Evolutionary conservation across 441 rosid genomes (phyloP).

Genomic region (Populus hybrid): DNA sequence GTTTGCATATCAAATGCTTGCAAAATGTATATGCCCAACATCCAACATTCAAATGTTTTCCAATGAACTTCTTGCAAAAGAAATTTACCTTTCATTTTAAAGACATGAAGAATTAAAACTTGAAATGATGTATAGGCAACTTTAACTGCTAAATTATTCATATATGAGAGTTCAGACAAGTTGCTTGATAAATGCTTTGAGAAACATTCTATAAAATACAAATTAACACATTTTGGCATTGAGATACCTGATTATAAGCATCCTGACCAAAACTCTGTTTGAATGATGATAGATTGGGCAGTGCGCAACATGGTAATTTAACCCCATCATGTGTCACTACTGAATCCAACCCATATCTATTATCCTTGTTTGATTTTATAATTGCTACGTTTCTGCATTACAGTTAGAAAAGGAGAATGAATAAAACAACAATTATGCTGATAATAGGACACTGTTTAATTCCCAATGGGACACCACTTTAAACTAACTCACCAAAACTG

Average conservation of each 20-base stretch:
- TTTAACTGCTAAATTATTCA: neutral
- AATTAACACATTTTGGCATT: slow-evolving; percentile 5
- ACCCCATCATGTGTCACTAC: slow-evolving; percentile 81
- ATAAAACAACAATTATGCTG: neutral
- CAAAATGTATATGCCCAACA: neutral
- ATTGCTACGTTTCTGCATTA: slow-evolving; percentile 61
- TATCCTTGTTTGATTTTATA: slow-evolving; percentile 73
- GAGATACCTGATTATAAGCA: slow-evolving; percentile 53
- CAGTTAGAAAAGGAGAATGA: neutral
- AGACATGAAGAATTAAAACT: neutral
- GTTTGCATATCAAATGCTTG: neutral
- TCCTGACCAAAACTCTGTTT: slow-evolving; percentile 50
- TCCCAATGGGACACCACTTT: neutral
- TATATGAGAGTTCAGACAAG: neutral
- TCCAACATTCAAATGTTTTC: neutral
- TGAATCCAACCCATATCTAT: slow-evolving; percentile 67
- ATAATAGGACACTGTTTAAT: neutral
- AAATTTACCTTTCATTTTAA: neutral
- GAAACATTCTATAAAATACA: neutral
- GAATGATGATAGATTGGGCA: slow-evolving; percentile 51
- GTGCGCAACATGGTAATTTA: slow-evolving; percentile 66
- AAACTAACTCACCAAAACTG: neutral
- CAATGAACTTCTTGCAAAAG: neutral
- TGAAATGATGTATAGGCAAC: neutral
- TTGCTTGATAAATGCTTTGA: neutral